phyloP scores from a whole-genome alignment of 805 yeast species.

The Ogataea saltuana region DNA sequence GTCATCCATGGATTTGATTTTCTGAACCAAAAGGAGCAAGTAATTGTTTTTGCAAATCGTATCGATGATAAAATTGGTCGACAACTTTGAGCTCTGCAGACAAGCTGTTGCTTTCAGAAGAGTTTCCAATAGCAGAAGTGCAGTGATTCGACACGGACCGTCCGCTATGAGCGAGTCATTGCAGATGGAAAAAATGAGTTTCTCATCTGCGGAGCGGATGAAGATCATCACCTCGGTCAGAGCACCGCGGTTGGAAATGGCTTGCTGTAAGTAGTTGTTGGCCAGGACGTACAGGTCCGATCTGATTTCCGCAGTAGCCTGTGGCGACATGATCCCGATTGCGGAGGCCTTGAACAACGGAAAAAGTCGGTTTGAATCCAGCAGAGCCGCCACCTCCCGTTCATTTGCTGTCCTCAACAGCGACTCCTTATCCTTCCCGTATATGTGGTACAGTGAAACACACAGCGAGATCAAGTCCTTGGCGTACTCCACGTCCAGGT shows the following conservation, averaged over 20 bases:
- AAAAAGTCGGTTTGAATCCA: conserved; percentile 55
- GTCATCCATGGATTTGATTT: conserved; percentile 70
- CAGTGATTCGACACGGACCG: conserved; percentile 72
- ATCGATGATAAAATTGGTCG: conserved; percentile 58
- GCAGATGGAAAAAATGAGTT: conserved; percentile 63
- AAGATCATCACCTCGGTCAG: conserved; percentile 52
- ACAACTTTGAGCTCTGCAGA: conserved; percentile 53
- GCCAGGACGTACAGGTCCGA: conserved; percentile 78
- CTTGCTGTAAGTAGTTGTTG: conserved; percentile 61
- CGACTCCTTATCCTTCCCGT: conserved; percentile 45
- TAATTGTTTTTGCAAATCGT: conserved; percentile 65
- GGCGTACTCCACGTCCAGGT: conserved; percentile 62
- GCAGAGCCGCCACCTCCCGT: conserved; percentile 33
- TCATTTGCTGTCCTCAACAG: conserved; percentile 31
- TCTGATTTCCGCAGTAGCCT: conserved; percentile 65
- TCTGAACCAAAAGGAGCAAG: conserved; percentile 61
- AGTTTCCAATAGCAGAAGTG: conserved; percentile 69
- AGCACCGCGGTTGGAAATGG: conserved; percentile 42
- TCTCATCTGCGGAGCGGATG: conserved; percentile 58
- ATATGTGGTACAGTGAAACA: conserved; percentile 66
- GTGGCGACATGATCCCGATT: conserved; percentile 69
- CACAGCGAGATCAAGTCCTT: conserved; percentile 76
- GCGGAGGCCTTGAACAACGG: conserved; percentile 74
- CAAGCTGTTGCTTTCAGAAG: conserved; percentile 41
- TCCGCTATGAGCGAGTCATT: conserved; percentile 81